Conservation (phyloP, 306 rosid species). For the Pterocarpus santalinus region DNA sequence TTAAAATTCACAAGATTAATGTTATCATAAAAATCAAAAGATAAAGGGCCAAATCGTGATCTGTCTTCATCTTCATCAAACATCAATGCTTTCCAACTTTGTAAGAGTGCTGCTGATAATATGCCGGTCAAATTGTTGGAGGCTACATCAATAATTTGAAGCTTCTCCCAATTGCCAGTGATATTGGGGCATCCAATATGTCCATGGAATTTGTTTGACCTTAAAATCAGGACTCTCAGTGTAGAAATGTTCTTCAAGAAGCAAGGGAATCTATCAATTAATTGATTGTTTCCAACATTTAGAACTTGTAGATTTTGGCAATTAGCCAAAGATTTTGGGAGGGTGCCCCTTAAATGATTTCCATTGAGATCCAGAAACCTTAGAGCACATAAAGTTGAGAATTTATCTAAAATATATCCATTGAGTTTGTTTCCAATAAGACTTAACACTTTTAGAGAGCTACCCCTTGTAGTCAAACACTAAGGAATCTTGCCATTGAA, state of each 20-base stretch:
- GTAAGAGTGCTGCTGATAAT: constrained; percentile 6
- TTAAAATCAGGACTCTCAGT: neutral
- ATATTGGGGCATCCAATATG: constrained; percentile 17
- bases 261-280: constrained; percentile 36
- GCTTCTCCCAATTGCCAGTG: constrained; percentile 28
- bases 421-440: constrained; percentile 42
- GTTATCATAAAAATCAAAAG: neutral
- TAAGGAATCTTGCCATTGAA: constrained; percentile 42
- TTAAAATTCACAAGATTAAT: neutral
- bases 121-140: constrained; percentile 47
- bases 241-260: constrained; percentile 33
- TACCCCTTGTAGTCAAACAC: constrained; percentile 26
- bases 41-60: neutral
- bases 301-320: constrained; percentile 19
- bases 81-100: constrained; percentile 43
- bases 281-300: constrained; percentile 33
- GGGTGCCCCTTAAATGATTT: constrained; percentile 40
- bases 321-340: constrained; percentile 37
- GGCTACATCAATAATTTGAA: constrained; percentile 43
- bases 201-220: neutral
- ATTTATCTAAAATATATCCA: neutral
- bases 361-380: constrained; percentile 43
- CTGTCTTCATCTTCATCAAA: neutral
- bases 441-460: constrained; percentile 8
- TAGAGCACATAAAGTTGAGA: constrained; percentile 37